Conservation (phyloP, 2,329 filamentous ascomycete genomes). For the Corinectria fuckeliana region DNA sequence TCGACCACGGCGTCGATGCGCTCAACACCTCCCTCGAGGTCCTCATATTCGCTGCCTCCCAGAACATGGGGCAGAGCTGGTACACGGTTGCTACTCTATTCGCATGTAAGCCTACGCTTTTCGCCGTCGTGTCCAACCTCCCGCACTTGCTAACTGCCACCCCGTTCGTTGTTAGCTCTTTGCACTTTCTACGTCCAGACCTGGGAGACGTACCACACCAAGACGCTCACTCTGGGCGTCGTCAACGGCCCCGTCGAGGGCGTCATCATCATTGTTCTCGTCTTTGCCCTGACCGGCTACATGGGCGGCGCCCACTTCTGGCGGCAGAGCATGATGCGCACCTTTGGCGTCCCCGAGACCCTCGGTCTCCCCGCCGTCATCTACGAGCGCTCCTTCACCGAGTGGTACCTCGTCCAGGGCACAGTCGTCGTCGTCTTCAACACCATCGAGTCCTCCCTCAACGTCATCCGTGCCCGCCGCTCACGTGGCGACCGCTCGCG, state of each 20-base stretch:
- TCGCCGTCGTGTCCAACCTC: too few relatives aligned
- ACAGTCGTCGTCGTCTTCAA: slow-evolving; percentile 82
- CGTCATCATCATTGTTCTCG: slow-evolving; percentile 79
- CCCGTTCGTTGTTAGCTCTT: slow-evolving; percentile 63
- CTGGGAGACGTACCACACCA: slow-evolving; percentile 99
- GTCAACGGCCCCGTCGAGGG: slow-evolving; percentile 96
- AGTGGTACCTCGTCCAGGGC: slow-evolving; percentile 93
- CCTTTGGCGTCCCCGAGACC: slow-evolving; percentile 70
- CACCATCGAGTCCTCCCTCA: slow-evolving; percentile 77
- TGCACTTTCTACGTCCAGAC: slow-evolving; percentile 99
- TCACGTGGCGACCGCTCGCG: slow-evolving; percentile 74
- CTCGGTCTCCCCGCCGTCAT: slow-evolving; percentile 71
- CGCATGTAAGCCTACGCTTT: slow-evolving; percentile 64
- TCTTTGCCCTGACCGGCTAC: slow-evolving; percentile 84
- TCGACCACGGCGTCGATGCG: slow-evolving; percentile 97
- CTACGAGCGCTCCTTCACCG: slow-evolving; percentile 84
- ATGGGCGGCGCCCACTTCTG: slow-evolving; percentile 92
- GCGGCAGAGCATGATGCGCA: slow-evolving; percentile 80
- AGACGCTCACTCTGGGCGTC: slow-evolving; percentile 89
- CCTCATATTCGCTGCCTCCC: slow-evolving; percentile 86
- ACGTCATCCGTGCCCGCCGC: slow-evolving; percentile 83
- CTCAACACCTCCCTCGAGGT: slow-evolving; percentile 95
- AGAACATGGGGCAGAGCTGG: slow-evolving; percentile 95
- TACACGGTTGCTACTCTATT: slow-evolving; percentile 84
- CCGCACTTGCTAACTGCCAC: slow-evolving; percentile 21